These are phyloP conservation scores for Mollisia scopiformis DNA, from an alignment of 2,329 filamentous ascomycete genomes.

Conservation along the genomic window DNA sequence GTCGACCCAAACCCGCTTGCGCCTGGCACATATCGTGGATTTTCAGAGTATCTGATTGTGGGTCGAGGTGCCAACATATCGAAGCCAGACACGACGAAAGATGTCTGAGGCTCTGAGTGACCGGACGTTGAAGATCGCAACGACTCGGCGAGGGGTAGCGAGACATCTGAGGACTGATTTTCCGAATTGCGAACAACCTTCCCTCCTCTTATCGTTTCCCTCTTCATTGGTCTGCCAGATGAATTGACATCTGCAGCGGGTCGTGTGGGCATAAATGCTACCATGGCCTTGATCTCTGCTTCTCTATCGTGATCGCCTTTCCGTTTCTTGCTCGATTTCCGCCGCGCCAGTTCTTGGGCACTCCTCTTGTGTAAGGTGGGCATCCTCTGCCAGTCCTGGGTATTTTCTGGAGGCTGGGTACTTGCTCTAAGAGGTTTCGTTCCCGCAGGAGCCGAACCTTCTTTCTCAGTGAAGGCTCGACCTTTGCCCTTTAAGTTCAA, in stretches of 20 bases:
- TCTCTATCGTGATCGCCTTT: slow-evolving; percentile 78
- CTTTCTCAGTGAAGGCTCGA: slow-evolving; percentile 23
- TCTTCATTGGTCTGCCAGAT: slow-evolving; percentile 61
- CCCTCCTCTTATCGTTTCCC: slow-evolving; percentile 67
- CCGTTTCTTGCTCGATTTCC: slow-evolving; percentile 77
- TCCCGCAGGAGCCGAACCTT: slow-evolving; percentile 5
- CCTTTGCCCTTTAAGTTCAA: slow-evolving; percentile 27
- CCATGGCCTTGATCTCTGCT: slow-evolving; percentile 87
- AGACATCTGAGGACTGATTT: slow-evolving; percentile 64
- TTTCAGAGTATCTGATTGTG: slow-evolving; percentile 74
- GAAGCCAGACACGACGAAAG: slow-evolving; percentile 80
- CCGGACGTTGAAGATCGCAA: slow-evolving; percentile 78
- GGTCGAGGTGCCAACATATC: slow-evolving; percentile 85
- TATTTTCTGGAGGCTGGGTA: slow-evolving; percentile 26
- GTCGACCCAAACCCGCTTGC: slow-evolving; percentile 47
- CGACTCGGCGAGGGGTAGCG: slow-evolving; percentile 73
- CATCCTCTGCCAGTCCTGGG: slow-evolving; percentile 45
- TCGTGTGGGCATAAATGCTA: slow-evolving; percentile 66
- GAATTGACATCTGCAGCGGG: slow-evolving; percentile 62
- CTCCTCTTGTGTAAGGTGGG: slow-evolving; percentile 65
- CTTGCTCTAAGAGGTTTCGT: slow-evolving; percentile 25
- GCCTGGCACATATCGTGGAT: slow-evolving; percentile 58
- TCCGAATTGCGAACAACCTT: slow-evolving; percentile 59
- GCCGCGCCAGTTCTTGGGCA: slow-evolving; percentile 62
- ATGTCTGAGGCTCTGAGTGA: slow-evolving; percentile 67